phyloP scores from a whole-genome alignment of 2,329 filamentous ascomycete genomes.

The Paecilomyces sp. region DNA sequence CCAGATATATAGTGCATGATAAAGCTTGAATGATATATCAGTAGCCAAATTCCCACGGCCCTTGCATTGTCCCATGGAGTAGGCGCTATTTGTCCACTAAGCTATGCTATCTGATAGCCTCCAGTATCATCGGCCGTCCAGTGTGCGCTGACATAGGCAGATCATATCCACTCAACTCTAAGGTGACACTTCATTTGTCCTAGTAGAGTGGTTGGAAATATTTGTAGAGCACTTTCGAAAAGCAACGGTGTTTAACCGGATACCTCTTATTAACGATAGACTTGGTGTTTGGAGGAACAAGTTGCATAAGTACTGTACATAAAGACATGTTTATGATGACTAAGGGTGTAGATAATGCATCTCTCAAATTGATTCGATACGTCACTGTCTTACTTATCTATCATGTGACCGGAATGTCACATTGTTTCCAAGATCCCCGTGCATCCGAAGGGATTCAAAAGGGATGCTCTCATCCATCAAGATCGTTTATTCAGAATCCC shows the following conservation, averaged over 20 bases:
- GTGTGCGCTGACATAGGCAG: no score
- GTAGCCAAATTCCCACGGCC: conserved; percentile 47
- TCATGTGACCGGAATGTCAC: neutral
- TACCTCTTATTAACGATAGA: no score
- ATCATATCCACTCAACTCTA: no score
- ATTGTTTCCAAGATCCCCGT: neutral
- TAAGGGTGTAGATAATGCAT: no score
- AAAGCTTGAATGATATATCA: conserved; percentile 27
- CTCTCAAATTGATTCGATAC: neutral
- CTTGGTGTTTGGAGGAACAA: no score
- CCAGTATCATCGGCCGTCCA: conserved; percentile 14
- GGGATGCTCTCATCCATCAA: neutral
- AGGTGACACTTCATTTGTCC: no score
- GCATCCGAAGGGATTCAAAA: neutral
- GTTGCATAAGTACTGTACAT: no score
- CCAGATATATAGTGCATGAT: neutral
- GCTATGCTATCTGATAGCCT: conserved; percentile 39
- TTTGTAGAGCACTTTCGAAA: neutral
- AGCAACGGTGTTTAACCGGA: neutral
- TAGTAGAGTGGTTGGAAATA: neutral
- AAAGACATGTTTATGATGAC: no score
- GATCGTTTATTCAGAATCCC: neutral
- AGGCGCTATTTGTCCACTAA: conserved; percentile 50
- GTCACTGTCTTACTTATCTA: neutral
- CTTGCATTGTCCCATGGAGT: conserved; percentile 40